Evolutionary conservation across 1,139 yeast species (phyloP), one percentile per base, ranked within the genome.

Genomic region (Kazachstania sp.): DNA sequence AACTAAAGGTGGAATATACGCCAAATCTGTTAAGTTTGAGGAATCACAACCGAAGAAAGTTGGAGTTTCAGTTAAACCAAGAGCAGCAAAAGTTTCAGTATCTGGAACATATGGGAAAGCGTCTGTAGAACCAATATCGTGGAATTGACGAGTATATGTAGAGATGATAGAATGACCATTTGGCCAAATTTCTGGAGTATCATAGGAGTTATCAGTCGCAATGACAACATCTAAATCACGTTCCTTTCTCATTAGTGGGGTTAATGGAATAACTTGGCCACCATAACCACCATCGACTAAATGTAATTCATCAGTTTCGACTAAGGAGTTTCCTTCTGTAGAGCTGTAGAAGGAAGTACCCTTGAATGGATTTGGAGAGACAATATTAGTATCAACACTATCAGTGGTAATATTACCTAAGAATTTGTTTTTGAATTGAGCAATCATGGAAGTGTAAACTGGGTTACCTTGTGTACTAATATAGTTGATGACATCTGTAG

Each of bases 201-300:
- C 95, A 38, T 86, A 90, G n/a, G 88, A 79, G 66, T 83, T 84
- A 61, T 88, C 97, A 60, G 78, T 81, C 0, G 95, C 95, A 64
- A 88, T 77, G 29, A 88, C 74, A 13, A 84, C 78, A 62, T 88
- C 97, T 20, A 87, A 72, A 15, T 72, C 70, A 61, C 96, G 77
- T 40, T 74, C 74, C 11, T 78, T 75, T 65, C 83, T 90, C 43
- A 87, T 65, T 55, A 87, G 71, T 19, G 97, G 96, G 51, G 75
- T 71, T 40, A 86, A 68, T 7, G 97, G 96, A 29, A 88, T 73
- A 56, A 83, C 83, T 63, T 87, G 92, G 13, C 65, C 67, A 66
- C 86, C 95, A 65, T 83, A 90, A 54, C 96, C 95, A 50, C 96
- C 96, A 62, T 88, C 96, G n/a, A 81, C 90, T 51, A 87, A 71